Percentiles rank a stretch among this genome's conserved stretches.
These are phyloP conservation scores for Raddia guianensis DNA, from an alignment of 176 grass and related monocot genomes.

Conservation along the genomic window DNA sequence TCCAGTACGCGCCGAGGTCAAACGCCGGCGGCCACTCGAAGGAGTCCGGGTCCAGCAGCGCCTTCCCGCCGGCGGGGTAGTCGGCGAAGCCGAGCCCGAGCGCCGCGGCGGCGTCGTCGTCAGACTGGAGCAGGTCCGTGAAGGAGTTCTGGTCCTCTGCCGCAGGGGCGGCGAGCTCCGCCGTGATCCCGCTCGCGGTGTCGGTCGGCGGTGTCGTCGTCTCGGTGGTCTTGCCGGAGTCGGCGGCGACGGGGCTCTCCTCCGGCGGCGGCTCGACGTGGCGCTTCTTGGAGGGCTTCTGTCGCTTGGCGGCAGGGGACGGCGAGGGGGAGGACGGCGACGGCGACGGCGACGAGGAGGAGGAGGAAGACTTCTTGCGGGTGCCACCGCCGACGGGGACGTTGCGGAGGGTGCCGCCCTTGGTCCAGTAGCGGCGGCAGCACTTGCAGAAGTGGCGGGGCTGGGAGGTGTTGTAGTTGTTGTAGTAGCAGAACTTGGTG, in stretches of 20 bases:
- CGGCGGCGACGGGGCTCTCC: background rate
- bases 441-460: slow-evolving; percentile 88
- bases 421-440: slow-evolving; percentile 94
- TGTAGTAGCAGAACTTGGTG: slow-evolving; percentile 98
- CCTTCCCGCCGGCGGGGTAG: background rate
- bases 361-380: slow-evolving; percentile 45
- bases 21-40: slow-evolving; percentile 51
- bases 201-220: background rate
- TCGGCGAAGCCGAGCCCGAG: slow-evolving; percentile 36
- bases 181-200: slow-evolving; percentile 37
- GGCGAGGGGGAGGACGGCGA: background rate
- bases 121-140: slow-evolving; percentile 38
- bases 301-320: slow-evolving; percentile 1
- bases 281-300: slow-evolving; percentile 44
- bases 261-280: background rate
- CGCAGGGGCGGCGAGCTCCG: slow-evolving; percentile 25
- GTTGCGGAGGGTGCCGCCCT: slow-evolving; percentile 77
- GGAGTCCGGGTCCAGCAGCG: background rate
- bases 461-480: slow-evolving; percentile 86
- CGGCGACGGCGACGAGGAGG: background rate
- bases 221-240: background rate
- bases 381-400: slow-evolving; percentile 77
- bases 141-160: slow-evolving; percentile 32
- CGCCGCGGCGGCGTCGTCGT: slow-evolving; percentile 18
- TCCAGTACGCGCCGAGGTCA: slow-evolving; percentile 45